Percentiles rank a stretch among this genome's conserved stretches.
Evolutionary conservation across 1,284 basidiomycete species (phyloP).

Genomic region (Amanita bisporigera): DNA sequence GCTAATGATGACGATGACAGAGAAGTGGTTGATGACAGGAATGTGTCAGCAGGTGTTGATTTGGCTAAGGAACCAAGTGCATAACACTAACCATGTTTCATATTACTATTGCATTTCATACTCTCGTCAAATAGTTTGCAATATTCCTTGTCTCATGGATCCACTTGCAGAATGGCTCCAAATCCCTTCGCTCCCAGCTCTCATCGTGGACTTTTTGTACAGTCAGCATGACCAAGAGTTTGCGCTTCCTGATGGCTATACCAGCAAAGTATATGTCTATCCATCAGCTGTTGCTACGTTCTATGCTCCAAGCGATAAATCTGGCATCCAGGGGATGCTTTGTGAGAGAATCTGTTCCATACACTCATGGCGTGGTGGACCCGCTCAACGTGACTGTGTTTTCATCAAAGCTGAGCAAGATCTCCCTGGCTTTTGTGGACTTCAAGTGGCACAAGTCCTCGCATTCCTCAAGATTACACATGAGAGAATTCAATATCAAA

Average conservation of each 20-base stretch:
- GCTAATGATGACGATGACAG: conserved; percentile 8
- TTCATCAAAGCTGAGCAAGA: conserved; percentile 27
- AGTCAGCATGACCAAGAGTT: not conserved
- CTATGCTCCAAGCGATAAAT: conserved; percentile 38
- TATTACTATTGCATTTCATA: not conserved
- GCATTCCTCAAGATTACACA: conserved; percentile 32
- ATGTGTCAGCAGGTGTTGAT: not conserved
- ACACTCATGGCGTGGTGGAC: conserved; percentile 24
- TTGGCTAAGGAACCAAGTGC: conserved; percentile 9
- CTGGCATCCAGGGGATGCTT: conserved; percentile 28
- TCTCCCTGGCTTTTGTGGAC: conserved; percentile 22
- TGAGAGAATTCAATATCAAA: conserved; percentile 3
- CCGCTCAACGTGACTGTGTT: conserved; percentile 28
- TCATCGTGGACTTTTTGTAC: conserved; percentile 13
- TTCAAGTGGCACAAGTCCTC: conserved; percentile 26
- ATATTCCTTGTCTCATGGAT: not conserved
- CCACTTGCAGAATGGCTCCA: conserved; percentile 10
- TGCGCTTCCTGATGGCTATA: no score
- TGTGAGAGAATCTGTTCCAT: conserved; percentile 31
- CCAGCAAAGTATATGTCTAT: conserved; percentile 14
- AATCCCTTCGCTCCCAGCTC: conserved; percentile 19
- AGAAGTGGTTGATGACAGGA: not conserved
- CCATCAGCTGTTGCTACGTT: conserved; percentile 27
- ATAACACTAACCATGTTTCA: not conserved
- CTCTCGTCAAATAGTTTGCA: not conserved